phyloP scores from a whole-genome alignment of 805 yeast genomes.

The Starmerella khaoyaiensis region DNA sequence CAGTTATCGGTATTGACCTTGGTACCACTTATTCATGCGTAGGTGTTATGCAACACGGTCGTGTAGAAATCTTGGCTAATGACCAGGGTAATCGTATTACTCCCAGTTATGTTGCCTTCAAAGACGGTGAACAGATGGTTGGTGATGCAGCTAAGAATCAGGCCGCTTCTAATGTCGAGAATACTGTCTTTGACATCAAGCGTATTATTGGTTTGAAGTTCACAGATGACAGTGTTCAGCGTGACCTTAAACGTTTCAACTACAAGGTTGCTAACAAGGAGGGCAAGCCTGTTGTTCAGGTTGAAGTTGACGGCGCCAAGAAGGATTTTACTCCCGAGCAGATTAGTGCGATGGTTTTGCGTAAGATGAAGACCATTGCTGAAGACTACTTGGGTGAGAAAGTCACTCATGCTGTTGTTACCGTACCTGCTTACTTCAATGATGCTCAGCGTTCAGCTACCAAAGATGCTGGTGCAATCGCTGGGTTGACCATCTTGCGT shows the following conservation, averaged over 20 bases:
- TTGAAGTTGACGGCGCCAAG: constrained; percentile 47
- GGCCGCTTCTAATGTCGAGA: constrained; percentile 75
- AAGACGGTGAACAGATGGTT: constrained; percentile 79
- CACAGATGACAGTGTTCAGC: constrained; percentile 63
- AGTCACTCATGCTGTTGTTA: constrained; percentile 82
- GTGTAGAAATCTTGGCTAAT: constrained; percentile 85
- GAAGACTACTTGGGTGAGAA: constrained; percentile 76
- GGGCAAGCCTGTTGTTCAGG: constrained; percentile 76
- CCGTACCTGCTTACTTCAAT: constrained; percentile 87
- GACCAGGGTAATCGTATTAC: constrained; percentile 97
- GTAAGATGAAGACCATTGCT: constrained; percentile 85
- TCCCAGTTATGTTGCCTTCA: constrained; percentile 88
- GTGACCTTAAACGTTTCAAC: constrained; percentile 74
- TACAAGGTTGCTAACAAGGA: constrained; percentile 53
- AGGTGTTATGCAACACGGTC: constrained; percentile 71
- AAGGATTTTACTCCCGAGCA: constrained; percentile 84
- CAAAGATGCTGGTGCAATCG: constrained; percentile 85
- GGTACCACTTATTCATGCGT: constrained; percentile 98
- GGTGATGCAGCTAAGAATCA: constrained; percentile 97
- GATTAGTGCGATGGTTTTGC: constrained; percentile 80
- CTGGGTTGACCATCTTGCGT: constrained; percentile 78
- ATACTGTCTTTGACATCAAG: constrained; percentile 84
- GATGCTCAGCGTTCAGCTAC: constrained; percentile 93
- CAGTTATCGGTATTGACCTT: constrained; percentile 84
- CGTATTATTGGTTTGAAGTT: constrained; percentile 80